Base-by-base conservation (phyloP, 257 asterid species). In the Avicennia marina region DNA sequence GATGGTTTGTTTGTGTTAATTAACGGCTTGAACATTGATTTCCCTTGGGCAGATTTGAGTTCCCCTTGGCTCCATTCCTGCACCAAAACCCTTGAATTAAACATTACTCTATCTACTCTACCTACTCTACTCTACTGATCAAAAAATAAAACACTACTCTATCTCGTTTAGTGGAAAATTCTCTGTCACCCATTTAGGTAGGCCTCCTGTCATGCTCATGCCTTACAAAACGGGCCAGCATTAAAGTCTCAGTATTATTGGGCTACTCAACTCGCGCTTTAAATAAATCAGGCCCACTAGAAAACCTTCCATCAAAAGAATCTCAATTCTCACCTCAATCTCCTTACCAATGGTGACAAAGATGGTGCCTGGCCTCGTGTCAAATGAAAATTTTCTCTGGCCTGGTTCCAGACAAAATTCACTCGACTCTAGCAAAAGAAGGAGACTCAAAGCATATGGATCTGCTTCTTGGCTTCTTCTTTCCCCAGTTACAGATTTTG, bases 321-420 rank as follows among this genome's bases (percentile, higher is more conserved):
- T n/a, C n/a, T n/a, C n/a, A n/a, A n/a, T n/a, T 22, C 57, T 62
- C 72, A 81, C 90, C 90, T 79, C 61, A 24, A 77, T 46, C 50
- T 81, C 72, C 16, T 78, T 65, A 11, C 85, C 90, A 0, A 67
- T 36, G 0, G 78, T 63, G 41, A 81, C 74, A 34, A 71, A 79
- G 65, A 79, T 66, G 54, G 82, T 63, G 13, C 64, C 59, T 6
- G 26, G 61, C 58, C 36, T 67, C 10, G 71, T 52, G 46, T 55
- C 54, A 13, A 72, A 74, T 4, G 78, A 18, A 65, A 40, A 6
- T 62, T 40, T 1, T 43, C 55, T 69, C 15, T 12, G 8, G 7
- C 58, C 56, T 2, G 65, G 38, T 5, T 54, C 53, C 38, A 71
- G 56, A 27, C 62, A 65, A 33, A 76, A 62, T 61, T 76, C 79